Base-by-base conservation (phyloP, 306 rosid species). In the Purshia tridentata region DNA sequence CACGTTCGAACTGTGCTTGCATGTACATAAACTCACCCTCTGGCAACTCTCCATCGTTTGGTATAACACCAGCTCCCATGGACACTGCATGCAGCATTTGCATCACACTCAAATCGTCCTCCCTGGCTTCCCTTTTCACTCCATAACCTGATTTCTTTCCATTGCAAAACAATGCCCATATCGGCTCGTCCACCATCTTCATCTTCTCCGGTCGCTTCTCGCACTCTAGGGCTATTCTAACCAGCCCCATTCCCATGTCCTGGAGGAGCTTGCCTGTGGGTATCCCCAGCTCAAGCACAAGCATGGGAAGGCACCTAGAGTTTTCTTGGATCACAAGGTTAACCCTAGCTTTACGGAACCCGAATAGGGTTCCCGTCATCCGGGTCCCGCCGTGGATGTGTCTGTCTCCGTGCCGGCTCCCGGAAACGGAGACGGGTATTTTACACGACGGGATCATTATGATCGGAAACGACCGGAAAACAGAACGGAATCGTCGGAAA, bases 121-220 rank as follows among this genome's bases (percentile, higher is more conserved):
- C 90, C 0, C 92, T 85, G 0, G 96, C 70, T 56, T 91, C 89
- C 63, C 97, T 83, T 80, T 85, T 83, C 39, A 91, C 89, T 0
- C 89, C 98, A 39, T 91, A 94, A 3, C 97, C 97, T 0, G 69
- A 81, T 72, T 94, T 94, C 82, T 79, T 88, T 1, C 98, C 98
- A 42, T 91, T 89, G 80, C 88, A 86, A 68, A 70, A 94, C 80
- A 91, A 22, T 0, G 84, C 78, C 98, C 98, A 94, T 39, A 89
- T 78, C 0, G 97, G 92, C 59, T 94, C 98, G 0, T 91, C 92
- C 0, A 85, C 3, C 3, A 94, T 80, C 79, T 79, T 87, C 7
- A 80, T 86, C 83, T 88, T 88, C 66, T 88, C 88, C 0, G 85
- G 76, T n/a, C 68, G 73, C 57, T 83, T 91, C 10, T 91, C 98